Percentiles rank a stretch among this genome's conserved stretches.
phyloP scores from a whole-genome alignment of 2,329 filamentous ascomycete species.

The Beauveria medogensis region DNA sequence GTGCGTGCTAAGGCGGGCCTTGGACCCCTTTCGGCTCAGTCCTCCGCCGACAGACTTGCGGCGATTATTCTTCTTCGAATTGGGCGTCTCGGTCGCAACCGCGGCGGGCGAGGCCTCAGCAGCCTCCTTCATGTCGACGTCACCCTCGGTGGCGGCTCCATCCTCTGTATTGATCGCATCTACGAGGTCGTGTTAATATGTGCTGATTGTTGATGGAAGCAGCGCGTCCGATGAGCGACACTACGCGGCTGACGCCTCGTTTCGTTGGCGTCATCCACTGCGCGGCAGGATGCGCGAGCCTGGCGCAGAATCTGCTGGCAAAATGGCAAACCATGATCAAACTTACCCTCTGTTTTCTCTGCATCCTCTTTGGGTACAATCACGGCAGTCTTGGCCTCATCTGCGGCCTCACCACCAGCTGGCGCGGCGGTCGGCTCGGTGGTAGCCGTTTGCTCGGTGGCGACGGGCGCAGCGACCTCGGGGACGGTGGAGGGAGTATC shows the following conservation, averaged over 20 bases:
- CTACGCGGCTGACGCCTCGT: not conserved
- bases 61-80: conserved; percentile 38
- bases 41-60: conserved; percentile 69
- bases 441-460: conserved; percentile 15
- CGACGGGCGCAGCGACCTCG: conserved; percentile 25
- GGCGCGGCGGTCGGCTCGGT: conserved; percentile 22
- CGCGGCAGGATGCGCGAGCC: not conserved
- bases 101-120: conserved; percentile 21
- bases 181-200: not conserved
- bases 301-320: not conserved
- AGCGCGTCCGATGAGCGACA: not conserved
- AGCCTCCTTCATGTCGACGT: conserved; percentile 48
- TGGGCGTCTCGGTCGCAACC: conserved; percentile 28
- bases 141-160: conserved; percentile 26
- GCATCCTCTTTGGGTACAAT: conserved; percentile 22
- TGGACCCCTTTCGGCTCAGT: conserved; percentile 77
- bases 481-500: conserved; percentile 30
- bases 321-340: not conserved
- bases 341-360: conserved; percentile 26
- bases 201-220: not conserved
- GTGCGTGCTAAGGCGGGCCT: conserved; percentile 55
- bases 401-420: conserved; percentile 16
- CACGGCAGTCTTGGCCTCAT: conserved; percentile 17
- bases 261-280: not conserved
- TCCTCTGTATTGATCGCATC: conserved; percentile 19